Evolutionary conservation across 2,329 filamentous ascomycete genomes (phyloP).

Genomic region (Furcasterigmium furcatum): DNA sequence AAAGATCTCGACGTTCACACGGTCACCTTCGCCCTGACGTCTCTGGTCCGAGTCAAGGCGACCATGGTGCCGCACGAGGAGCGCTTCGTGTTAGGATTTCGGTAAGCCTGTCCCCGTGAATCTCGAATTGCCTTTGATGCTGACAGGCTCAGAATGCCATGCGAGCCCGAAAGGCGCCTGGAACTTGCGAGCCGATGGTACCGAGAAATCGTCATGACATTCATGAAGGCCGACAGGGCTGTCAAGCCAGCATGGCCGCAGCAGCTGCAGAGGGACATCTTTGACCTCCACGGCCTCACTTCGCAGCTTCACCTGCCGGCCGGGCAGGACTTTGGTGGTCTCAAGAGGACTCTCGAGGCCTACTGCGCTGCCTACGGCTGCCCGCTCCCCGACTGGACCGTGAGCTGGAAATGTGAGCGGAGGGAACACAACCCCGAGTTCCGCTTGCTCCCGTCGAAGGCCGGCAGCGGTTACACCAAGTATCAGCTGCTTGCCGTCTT

Average conservation of each 20-base stretch:
- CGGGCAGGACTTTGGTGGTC: constrained; percentile 51
- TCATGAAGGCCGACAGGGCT: constrained; percentile 52
- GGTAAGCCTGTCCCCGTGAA: constrained; percentile 30
- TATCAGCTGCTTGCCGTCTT: constrained; percentile 55
- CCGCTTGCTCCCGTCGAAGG: constrained; percentile 41
- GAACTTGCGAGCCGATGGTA: constrained; percentile 54
- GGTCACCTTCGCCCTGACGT: constrained; percentile 49
- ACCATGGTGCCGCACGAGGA: constrained; percentile 51
- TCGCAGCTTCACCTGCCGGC: constrained; percentile 51
- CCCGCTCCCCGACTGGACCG: constrained; percentile 47
- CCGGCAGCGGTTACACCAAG: constrained; percentile 37
- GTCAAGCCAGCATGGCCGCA: constrained; percentile 58
- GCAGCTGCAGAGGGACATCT: constrained; percentile 49
- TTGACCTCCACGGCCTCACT: constrained; percentile 48
- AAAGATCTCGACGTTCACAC: constrained; percentile 46
- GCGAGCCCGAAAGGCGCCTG: constrained; percentile 31
- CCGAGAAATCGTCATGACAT: constrained; percentile 48
- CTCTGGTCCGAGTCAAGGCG: constrained; percentile 47
- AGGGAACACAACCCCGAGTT: constrained; percentile 48
- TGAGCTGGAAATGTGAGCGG: constrained; percentile 42
- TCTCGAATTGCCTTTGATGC: neutral
- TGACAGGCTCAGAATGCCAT: constrained; percentile 2
- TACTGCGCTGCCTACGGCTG: constrained; percentile 52
- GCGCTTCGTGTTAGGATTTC: constrained; percentile 52
- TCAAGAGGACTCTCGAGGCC: constrained; percentile 51